A percentile compares a stretch with the other conserved stretches of the same genome.
Conservation (phyloP, 495 filamentous ascomycete species). For the Glarea lozoyensis region DNA sequence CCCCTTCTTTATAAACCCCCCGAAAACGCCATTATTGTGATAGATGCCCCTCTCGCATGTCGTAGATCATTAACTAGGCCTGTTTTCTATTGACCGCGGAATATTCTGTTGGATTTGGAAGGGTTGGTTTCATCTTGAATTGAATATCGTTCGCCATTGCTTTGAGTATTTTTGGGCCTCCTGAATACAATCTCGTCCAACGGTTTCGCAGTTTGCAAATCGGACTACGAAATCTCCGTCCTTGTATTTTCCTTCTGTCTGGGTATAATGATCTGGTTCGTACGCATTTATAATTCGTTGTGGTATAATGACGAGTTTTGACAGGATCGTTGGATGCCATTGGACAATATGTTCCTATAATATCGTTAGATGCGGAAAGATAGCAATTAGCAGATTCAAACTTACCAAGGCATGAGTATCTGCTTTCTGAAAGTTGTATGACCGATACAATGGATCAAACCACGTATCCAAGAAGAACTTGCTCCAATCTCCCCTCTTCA, state of each 20-base stretch:
- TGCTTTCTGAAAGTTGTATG: constrained; percentile 91
- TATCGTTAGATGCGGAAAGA: background rate
- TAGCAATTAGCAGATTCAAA: constrained; percentile 7
- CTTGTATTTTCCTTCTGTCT: constrained; percentile 45
- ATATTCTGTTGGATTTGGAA: too few relatives aligned
- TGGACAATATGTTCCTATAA: constrained; percentile 79
- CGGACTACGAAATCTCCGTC: constrained; percentile 84
- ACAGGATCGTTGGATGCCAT: constrained; percentile 98
- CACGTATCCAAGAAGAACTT: constrained; percentile 90
- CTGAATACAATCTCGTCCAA: constrained; percentile 54
- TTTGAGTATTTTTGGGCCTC: constrained; percentile 44
- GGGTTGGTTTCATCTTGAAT: constrained; percentile 2
- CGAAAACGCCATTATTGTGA: constrained; percentile 17
- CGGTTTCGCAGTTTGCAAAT: constrained; percentile 61
- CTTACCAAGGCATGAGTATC: constrained; percentile 86
- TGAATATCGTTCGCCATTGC: constrained; percentile 36
- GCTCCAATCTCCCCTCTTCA: constrained; percentile 81
- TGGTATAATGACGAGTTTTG: constrained; percentile 75
- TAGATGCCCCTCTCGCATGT: constrained; percentile 10
- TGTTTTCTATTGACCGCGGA: constrained; percentile 1
- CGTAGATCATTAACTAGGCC: constrained; percentile 16
- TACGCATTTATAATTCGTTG: constrained; percentile 79
- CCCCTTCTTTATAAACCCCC: too few relatives aligned
- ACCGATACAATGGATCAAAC: constrained; percentile 90
- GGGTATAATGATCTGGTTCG: constrained; percentile 27